Evolutionary conservation across 73 alveolate genomes (phyloP).

Genomic region (Symbiodinium pilosum): DNA sequence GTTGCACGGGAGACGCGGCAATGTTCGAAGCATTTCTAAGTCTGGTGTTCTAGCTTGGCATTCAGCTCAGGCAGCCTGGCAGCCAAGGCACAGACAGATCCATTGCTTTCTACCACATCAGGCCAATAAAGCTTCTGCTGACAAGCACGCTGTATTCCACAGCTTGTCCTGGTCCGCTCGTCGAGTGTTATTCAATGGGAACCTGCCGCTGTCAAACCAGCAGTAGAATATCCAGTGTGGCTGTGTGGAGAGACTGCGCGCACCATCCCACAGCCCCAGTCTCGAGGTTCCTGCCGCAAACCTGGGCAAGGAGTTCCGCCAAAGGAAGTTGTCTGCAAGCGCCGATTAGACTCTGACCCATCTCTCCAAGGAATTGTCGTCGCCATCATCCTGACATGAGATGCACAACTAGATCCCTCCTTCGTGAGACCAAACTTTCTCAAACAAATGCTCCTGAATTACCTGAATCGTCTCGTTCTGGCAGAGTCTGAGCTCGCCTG

Average conservation of each 20-base stretch:
- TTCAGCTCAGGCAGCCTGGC: background rate
- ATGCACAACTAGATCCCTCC: no score
- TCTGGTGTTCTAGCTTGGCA: background rate
- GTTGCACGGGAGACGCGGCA: no score
- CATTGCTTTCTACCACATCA: no score
- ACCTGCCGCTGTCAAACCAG: background rate
- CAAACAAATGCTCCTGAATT: background rate
- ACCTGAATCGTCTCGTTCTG: background rate
- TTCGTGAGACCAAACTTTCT: no score
- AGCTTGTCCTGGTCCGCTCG: background rate
- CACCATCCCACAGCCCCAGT: background rate
- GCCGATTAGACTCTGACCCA: background rate
- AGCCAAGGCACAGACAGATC: background rate
- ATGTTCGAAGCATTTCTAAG: no score
- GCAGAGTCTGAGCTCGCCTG: background rate
- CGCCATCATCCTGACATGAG: background rate
- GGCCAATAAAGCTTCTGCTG: no score
- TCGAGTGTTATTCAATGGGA: background rate
- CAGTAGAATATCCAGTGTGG: no score
- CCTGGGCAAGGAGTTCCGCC: background rate
- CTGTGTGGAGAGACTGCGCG: no score
- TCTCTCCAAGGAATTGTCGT: background rate
- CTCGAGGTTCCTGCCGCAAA: background rate
- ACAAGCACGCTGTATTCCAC: no score
- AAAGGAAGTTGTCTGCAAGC: background rate